Conservation (phyloP, 805 yeast genomes). For the Komagataella phaffii region DNA sequence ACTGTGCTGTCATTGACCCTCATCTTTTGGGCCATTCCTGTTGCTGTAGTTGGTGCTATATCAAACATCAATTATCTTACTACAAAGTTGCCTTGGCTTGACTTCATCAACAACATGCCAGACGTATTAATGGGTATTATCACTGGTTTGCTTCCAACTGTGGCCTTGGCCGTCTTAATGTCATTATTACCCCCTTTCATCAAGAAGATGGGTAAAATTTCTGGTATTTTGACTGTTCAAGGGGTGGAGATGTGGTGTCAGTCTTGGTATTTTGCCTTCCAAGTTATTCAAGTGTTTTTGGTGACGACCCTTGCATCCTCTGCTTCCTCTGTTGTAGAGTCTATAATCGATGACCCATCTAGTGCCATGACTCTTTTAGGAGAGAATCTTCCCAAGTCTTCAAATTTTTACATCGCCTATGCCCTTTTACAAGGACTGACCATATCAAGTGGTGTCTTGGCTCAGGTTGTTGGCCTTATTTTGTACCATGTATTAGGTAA, state of each 20-base stretch:
- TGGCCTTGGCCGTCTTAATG: slow-evolving; percentile 74
- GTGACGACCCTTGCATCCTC: slow-evolving; percentile 63
- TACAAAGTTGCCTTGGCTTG: slow-evolving; percentile 56
- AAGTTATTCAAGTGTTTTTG: slow-evolving; percentile 57
- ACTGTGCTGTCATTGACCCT: slow-evolving; percentile 54
- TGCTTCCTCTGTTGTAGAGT: slow-evolving; percentile 53
- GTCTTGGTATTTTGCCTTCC: slow-evolving; percentile 72
- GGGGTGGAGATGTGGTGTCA: slow-evolving; percentile 74
- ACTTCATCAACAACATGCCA: slow-evolving; percentile 70
- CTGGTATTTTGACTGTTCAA: slow-evolving; percentile 63
- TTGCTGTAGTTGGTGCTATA: slow-evolving; percentile 91
- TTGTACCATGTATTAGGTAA: slow-evolving; percentile 59
- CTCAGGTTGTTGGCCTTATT: slow-evolving; percentile 64
- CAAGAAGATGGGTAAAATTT: slow-evolving; percentile 56
- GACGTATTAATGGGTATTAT: slow-evolving; percentile 59
- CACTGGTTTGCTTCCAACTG: slow-evolving; percentile 78
- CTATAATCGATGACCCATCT: slow-evolving; percentile 47
- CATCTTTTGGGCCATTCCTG: slow-evolving; percentile 93
- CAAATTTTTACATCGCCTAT: slow-evolving; percentile 81
- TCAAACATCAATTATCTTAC: slow-evolving; percentile 76
- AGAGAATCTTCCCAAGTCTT: slow-evolving; percentile 70
- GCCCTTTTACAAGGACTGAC: slow-evolving; percentile 73
- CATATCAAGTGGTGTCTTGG: slow-evolving; percentile 59
- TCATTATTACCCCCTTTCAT: slow-evolving; percentile 76
- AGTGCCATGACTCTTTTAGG: slow-evolving; percentile 68